These are phyloP conservation scores for Combretum micranthum DNA, from an alignment of 345 rosid species.

Conservation along the genomic window DNA sequence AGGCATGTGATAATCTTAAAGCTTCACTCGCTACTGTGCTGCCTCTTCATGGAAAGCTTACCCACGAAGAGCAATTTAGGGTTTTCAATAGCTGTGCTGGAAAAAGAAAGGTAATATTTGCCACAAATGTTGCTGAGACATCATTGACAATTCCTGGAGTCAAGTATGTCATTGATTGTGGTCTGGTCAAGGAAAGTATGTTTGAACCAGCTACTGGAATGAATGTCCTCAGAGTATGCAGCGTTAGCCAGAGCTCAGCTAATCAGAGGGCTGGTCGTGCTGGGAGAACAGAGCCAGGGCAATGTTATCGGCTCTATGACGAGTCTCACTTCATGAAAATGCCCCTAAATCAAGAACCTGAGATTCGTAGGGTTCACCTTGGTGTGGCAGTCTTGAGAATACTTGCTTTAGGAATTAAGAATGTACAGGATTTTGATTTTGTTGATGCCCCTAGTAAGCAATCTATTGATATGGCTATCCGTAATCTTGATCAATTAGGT, in stretches of 20 bases:
- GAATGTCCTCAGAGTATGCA: slow-evolving; percentile 71
- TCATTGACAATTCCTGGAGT: slow-evolving; percentile 92
- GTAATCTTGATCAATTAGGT: slow-evolving; percentile 75
- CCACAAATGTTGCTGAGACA: slow-evolving; percentile 96
- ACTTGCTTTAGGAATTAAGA: slow-evolving; percentile 61
- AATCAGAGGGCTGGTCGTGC: slow-evolving; percentile 96
- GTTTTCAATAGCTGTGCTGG: slow-evolving; percentile 55
- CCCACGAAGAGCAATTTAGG: slow-evolving; percentile 56
- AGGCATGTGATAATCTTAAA: slow-evolving; percentile 54
- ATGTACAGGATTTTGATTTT: slow-evolving; percentile 63
- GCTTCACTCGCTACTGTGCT: slow-evolving; percentile 52
- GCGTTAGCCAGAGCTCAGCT: slow-evolving; percentile 79
- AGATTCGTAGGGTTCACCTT: slow-evolving; percentile 85
- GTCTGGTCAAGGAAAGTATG: slow-evolving; percentile 73
- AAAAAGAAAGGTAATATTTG: slow-evolving; percentile 80
- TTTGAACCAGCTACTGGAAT: slow-evolving; percentile 74
- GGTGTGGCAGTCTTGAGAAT: slow-evolving; percentile 85
- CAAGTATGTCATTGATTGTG: slow-evolving; percentile 83
- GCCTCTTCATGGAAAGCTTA: slow-evolving; percentile 84
- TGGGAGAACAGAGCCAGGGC: slow-evolving; percentile 88
- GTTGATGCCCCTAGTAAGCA: slow-evolving; percentile 71
- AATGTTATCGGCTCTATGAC: slow-evolving; percentile 74
- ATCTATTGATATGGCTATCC: slow-evolving; percentile 62
- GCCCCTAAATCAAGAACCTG: slow-evolving; percentile 72
- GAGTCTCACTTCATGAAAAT: slow-evolving; percentile 41